Conservation (phyloP, 495 filamentous ascomycete genomes). For the Parathielavia appendiculata region DNA sequence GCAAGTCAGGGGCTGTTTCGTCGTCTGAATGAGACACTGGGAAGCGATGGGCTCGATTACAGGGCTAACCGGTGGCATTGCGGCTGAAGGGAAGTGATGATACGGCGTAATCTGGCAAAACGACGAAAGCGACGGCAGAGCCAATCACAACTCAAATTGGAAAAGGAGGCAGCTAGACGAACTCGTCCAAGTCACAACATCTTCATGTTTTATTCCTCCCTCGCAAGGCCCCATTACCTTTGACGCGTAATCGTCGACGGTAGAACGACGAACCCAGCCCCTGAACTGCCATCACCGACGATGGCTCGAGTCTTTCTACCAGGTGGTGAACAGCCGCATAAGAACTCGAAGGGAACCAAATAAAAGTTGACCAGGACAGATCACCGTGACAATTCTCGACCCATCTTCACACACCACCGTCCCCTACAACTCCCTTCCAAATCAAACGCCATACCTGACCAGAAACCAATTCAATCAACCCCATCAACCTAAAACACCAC, state of each 20-base stretch:
- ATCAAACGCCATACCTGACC: too few species aligned
- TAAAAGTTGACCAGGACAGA: too few species aligned
- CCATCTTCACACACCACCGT: too few species aligned
- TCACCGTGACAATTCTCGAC: too few species aligned
- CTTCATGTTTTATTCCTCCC: background rate
- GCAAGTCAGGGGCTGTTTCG: background rate
- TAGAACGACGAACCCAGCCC: too few species aligned
- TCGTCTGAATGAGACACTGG: background rate
- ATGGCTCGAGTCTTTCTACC: too few species aligned
- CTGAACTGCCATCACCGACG: too few species aligned
- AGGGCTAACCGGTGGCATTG: background rate
- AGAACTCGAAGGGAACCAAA: too few species aligned
- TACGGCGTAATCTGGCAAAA: background rate
- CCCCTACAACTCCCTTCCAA: too few species aligned
- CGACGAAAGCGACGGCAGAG: conserved; percentile 17
- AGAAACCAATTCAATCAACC: background rate
- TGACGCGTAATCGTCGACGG: background rate
- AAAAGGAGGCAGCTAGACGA: background rate
- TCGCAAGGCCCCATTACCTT: background rate
- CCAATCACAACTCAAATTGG: conserved; percentile 3
- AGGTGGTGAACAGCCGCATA: too few species aligned
- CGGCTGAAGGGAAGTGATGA: background rate
- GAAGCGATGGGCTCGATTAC: background rate
- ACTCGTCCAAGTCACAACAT: background rate
- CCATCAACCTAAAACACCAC: background rate